These are phyloP conservation scores for Clavispora asparagi DNA, from an alignment of 805 yeast genomes.

Conservation along the genomic window DNA sequence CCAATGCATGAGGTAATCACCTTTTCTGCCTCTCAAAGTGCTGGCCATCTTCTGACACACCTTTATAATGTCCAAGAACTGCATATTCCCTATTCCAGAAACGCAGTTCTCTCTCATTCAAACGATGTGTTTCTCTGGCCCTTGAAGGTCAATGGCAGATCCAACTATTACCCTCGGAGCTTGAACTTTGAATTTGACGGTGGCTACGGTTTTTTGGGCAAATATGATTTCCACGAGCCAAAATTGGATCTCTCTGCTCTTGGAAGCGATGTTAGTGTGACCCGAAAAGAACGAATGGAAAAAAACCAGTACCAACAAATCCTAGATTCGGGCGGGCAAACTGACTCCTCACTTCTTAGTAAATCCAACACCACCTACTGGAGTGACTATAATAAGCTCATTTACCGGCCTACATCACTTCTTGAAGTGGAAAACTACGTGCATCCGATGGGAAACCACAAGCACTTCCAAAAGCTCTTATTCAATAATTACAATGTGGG, in stretches of 20 bases:
- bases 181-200: slow-evolving; percentile 75
- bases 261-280: not conserved
- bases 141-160: slow-evolving; percentile 22
- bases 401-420: slow-evolving; percentile 58
- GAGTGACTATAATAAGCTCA: slow-evolving; percentile 73
- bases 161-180: slow-evolving; percentile 69
- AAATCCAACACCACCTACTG: slow-evolving; percentile 53
- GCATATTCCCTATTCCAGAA: slow-evolving; percentile 47
- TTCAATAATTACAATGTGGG: slow-evolving; percentile 57
- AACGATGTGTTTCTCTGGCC: slow-evolving; percentile 36
- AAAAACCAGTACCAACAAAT: slow-evolving; percentile 61
- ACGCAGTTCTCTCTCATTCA: slow-evolving; percentile 42
- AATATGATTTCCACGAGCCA: slow-evolving; percentile 42
- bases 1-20: slow-evolving; percentile 54
- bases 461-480: slow-evolving; percentile 26
- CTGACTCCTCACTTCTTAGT: slow-evolving; percentile 24
- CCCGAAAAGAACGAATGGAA: slow-evolving; percentile 16
- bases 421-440: slow-evolving; percentile 58
- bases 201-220: slow-evolving; percentile 68
- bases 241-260: slow-evolving; percentile 5
- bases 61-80: slow-evolving; percentile 77
- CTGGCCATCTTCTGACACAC: slow-evolving; percentile 76
- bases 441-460: slow-evolving; percentile 24
- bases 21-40: slow-evolving; percentile 62
- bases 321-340: slow-evolving; percentile 45